Evolutionary conservation across 2,329 filamentous ascomycete genomes (phyloP).

Genomic region (Ambrosiella cleistominuta): DNA sequence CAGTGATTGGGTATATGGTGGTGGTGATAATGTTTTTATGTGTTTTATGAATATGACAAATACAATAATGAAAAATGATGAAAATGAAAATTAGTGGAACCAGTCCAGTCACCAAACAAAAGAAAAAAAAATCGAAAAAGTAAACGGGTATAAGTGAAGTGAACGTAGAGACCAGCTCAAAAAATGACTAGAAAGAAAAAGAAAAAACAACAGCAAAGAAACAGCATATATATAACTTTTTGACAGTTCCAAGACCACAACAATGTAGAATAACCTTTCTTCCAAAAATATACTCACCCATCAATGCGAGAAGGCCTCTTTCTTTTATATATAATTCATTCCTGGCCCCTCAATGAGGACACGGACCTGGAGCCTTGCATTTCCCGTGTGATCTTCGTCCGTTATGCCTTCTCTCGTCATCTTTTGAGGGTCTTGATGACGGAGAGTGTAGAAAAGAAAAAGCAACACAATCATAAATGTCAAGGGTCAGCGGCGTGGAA

Average conservation of each 20-base stretch:
- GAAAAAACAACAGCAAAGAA: neutral
- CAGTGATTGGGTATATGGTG: neutral
- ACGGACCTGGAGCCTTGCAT: neutral
- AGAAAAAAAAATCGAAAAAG: neutral
- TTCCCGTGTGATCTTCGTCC: neutral
- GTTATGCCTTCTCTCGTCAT: neutral
- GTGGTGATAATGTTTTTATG: neutral
- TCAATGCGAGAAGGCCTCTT: neutral
- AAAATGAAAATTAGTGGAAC: neutral
- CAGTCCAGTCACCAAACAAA: neutral
- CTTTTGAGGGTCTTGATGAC: neutral
- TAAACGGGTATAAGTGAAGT: neutral
- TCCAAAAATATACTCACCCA: neutral
- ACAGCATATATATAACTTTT: neutral
- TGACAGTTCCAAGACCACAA: neutral
- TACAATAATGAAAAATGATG: neutral
- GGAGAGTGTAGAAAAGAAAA: neutral
- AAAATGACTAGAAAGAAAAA: neutral
- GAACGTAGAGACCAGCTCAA: neutral
- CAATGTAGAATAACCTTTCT: neutral
- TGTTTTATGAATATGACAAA: constrained; percentile 1
- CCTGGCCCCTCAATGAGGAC: neutral
- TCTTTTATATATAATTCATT: neutral
- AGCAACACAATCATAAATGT: too few relatives aligned
- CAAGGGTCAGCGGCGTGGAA: neutral